Evolutionary conservation across 2,329 filamentous ascomycete species (phyloP), one percentile per base, ranked within the genome.

Genomic region (Colletotrichum sojae): DNA sequence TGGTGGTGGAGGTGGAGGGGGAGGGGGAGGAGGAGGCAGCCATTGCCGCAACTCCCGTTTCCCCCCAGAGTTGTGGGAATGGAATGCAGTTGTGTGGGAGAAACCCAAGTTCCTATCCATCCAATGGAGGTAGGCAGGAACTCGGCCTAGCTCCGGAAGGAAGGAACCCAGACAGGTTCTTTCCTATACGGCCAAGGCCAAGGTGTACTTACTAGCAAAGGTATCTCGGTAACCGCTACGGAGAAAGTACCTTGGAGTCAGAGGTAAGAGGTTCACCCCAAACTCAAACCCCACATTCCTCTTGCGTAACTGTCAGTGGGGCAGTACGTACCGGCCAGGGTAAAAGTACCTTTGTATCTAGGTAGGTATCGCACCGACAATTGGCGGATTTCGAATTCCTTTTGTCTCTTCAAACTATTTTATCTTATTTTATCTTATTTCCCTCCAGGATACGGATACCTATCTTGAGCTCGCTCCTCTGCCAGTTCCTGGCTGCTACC

Each of bases 21-120:
- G 31, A 36, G 31, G 55, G 10, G 3, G 5, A 31, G 27, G 18
- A 36, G 45, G 20, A n/a, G 18, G 20, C 31, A 56, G 22, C 55
- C 39, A 15, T 48, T 40, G 25, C 55, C 40, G 22, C 55, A 20
- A 15, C 31, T 40, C n/a, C 55, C 40, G 16, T 57, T 39, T 20
- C 6, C 58, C 60, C 61, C 54, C 54, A 20, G 61, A 68, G 48
- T 65, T 65, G 60, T 39, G 66, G 61, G 66, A 65, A 59, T 51
- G 66, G 18, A 18, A 18, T 46, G 45, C 16, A 46, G 16, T 46
- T 16, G 16, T 8, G 45, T 16, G 45, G 4, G 22, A 25, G 15
- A 46, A 10, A 18, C 5, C 15, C 4, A 18, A 18, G 16, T 46
- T 9, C 18, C 45, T 46, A 4, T 15, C 45, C 45, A 18, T 16